Base-by-base conservation (phyloP, 1,284 basidiomycete species). In the Pseudozyma hubeiensis region DNA sequence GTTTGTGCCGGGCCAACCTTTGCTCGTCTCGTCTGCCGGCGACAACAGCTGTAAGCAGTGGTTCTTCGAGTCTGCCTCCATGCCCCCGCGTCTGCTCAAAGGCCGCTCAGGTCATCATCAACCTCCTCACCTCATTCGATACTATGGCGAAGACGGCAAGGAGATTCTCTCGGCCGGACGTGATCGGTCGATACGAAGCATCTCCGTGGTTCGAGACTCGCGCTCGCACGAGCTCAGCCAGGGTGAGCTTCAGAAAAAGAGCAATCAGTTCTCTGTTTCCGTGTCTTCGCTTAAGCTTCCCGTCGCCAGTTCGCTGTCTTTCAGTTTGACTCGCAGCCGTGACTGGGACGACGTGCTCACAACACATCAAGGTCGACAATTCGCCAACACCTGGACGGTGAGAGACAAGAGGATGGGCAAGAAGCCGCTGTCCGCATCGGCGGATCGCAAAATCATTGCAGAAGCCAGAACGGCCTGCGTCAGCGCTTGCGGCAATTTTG, bases 331-430 rank as follows among this genome's bases (percentile, higher is more conserved):
- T 5, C 89, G 94, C 24, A 88, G 93, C 17, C 95, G 94, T 83
- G 95, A 99, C 76, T 99, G 97, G 97, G 96, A 98, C 81, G 94
- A 99, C 79, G 91, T 99, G 44, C 85, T 99, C 6, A 95, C 96
- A 9, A 90, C 90, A 0, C 96, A 98, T 83, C 87, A 89, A 1
- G 92, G 93, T 17, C 67, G 57, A n/a, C 50, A 65, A 53, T 61
- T 66, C 46, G 59, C 55, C 29, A 75, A 79, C 54, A 78, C 80
- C 4, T 83, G 81, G 81, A 79, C 74, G 0, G 76, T 78, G 16
- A 53, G 79, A 14, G 79, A 83, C 61, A 80, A 80, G 64, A 65
- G 73, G 40, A 77, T 78, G 67, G 71, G 73, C 39, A 73, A 72
- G 52, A 69, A 68, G 48, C 59, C 65, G 1, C 56, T 80, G 10